These are phyloP conservation scores for Aspergillus baeticus DNA, from an alignment of 495 filamentous ascomycete genomes.

Conservation along the genomic window DNA sequence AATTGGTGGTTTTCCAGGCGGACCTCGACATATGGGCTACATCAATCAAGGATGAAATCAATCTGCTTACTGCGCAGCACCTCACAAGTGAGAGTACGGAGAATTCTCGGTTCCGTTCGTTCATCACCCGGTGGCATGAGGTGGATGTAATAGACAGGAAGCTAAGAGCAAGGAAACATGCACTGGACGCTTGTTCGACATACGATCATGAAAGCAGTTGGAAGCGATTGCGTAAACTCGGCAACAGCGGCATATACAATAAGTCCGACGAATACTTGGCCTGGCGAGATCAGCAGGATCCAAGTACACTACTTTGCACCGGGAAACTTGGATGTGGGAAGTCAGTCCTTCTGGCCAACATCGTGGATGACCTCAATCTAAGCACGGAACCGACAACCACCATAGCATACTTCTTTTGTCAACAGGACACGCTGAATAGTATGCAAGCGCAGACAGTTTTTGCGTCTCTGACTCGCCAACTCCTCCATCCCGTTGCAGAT, in stretches of 20 bases:
- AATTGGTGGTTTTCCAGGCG: not conserved
- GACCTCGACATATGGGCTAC: not conserved
- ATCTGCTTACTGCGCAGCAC: not conserved
- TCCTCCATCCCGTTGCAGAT: not conserved
- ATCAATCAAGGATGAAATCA: not conserved
- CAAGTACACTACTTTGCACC: not conserved
- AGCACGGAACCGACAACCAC: not conserved
- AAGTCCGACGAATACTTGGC: not conserved
- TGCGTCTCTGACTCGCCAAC: not conserved
- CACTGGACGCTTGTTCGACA: not conserved
- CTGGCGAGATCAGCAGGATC: not conserved
- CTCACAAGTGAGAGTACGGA: not conserved
- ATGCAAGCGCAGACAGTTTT: not conserved
- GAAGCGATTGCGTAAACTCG: not conserved
- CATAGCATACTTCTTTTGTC: not conserved
- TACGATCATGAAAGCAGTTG: not conserved
- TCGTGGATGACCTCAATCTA: not conserved
- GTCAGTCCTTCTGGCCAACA: not conserved
- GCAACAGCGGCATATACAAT: not conserved
- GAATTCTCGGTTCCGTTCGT: not conserved
- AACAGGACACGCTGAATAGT: not conserved
- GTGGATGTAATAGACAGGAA: not conserved
- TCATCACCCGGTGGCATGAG: not conserved
- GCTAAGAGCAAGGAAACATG: not conserved
- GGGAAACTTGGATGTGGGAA: not conserved